Conservation (phyloP, 306 rosid genomes). For the Cyclanthera cordifolia region DNA sequence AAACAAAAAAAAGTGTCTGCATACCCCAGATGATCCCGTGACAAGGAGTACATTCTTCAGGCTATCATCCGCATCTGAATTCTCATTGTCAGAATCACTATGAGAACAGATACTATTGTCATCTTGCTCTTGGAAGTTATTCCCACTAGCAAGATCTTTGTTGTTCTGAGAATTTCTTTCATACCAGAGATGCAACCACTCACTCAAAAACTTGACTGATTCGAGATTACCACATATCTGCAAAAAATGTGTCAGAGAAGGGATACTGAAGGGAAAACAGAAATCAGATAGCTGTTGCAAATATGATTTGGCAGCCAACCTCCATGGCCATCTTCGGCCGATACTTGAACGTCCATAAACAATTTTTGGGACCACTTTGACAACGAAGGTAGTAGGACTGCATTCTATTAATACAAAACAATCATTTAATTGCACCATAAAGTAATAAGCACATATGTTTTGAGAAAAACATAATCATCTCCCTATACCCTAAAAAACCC, state of each 20-base stretch:
- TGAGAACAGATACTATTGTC: conserved; percentile 30
- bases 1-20: conserved; percentile 4
- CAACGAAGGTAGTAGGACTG: conserved; percentile 32
- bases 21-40: conserved; percentile 85
- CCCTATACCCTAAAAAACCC: neutral
- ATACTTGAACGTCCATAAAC: conserved; percentile 66
- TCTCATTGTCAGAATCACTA: conserved; percentile 36
- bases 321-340: conserved; percentile 63
- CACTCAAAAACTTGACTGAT: conserved; percentile 49
- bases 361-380: conserved; percentile 30
- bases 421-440: neutral
- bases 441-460: conserved; percentile 4
- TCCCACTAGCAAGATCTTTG: conserved; percentile 27
- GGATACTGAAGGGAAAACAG: neutral
- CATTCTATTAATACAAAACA: conserved; percentile 31
- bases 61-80: conserved; percentile 26
- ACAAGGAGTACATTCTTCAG: conserved; percentile 57
- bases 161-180: conserved; percentile 33
- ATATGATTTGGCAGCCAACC: conserved; percentile 26
- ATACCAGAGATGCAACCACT: conserved; percentile 70
- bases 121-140: conserved; percentile 19
- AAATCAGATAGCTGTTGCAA: neutral
- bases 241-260: conserved; percentile 13
- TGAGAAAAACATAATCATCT: neutral
- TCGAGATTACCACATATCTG: conserved; percentile 81